phyloP scores from a whole-genome alignment of 441 rosid genomes.

The Isatis lusitanica region DNA sequence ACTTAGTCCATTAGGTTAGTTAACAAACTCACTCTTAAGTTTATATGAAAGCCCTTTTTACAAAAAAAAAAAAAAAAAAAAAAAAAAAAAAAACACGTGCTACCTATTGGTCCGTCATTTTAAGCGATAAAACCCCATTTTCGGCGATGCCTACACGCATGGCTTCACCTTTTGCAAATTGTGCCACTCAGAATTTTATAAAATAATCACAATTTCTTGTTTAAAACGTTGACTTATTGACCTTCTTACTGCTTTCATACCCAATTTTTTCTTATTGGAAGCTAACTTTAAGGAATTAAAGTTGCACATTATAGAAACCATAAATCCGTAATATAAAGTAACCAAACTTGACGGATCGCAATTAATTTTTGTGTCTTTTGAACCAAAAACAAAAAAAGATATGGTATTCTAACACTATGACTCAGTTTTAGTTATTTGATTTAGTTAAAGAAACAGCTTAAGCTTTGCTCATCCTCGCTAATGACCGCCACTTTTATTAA shows the following conservation, averaged over 20 bases:
- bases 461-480: conserved; percentile 1
- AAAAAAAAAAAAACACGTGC: no score
- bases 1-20: no score
- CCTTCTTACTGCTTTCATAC: conserved; percentile 3
- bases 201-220: neutral
- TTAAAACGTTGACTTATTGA: conserved; percentile 15
- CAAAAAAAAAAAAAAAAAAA: no score
- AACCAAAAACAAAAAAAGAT: neutral
- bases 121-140: neutral
- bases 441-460: neutral
- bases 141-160: conserved; percentile 8
- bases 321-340: neutral
- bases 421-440: conserved; percentile 1
- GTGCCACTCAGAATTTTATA: neutral
- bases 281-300: conserved; percentile 20
- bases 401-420: conserved; percentile 14
- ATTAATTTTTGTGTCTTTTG: neutral
- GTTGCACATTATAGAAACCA: neutral
- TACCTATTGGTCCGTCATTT: conserved; percentile 6
- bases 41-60: no score
- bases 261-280: neutral
- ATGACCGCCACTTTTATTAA: conserved; percentile 1
- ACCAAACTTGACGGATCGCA: conserved; percentile 12
- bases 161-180: conserved; percentile 12
- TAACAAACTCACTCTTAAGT: no score